Evolutionary conservation across 192 early-diverging fungal species (phyloP).

Genomic region (Phlyctochytrium bullatum): DNA sequence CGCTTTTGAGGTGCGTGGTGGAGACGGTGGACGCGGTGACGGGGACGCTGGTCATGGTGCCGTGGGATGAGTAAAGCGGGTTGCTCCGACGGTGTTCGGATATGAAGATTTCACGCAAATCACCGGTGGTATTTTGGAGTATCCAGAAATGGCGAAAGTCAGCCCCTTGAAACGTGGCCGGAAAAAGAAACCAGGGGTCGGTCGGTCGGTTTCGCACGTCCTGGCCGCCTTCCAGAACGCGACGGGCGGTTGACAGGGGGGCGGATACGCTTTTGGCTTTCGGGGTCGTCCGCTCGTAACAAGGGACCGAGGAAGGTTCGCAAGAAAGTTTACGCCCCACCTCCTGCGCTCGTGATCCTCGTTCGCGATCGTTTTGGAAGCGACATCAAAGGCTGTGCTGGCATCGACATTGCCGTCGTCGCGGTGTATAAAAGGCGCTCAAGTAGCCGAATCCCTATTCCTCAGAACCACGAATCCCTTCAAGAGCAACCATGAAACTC

Average conservation of each 20-base stretch:
- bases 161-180: not conserved
- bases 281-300: too few species aligned
- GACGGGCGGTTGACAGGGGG: too few species aligned
- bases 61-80: too few species aligned
- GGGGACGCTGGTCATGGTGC: conserved; percentile 17
- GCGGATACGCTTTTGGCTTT: too few species aligned
- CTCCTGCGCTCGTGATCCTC: too few species aligned
- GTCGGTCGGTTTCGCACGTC: not conserved
- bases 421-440: too few species aligned
- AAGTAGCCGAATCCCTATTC: not conserved
- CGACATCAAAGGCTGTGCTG: not conserved
- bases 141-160: not conserved
- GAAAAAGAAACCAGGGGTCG: not conserved
- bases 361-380: not conserved
- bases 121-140: not conserved
- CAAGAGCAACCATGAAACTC: not conserved
- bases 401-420: not conserved
- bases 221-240: too few species aligned
- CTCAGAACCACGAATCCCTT: not conserved
- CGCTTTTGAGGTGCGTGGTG: conserved; percentile 19
- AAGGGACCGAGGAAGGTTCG: too few species aligned
- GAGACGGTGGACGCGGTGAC: conserved; percentile 23
- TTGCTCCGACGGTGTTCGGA: too few species aligned
- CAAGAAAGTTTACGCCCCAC: too few species aligned
- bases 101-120: conserved; percentile 7